Percentiles rank a stretch among this genome's conserved stretches.
phyloP scores from a whole-genome alignment of 148 eudicot genomes.

The Cornus suecica region DNA sequence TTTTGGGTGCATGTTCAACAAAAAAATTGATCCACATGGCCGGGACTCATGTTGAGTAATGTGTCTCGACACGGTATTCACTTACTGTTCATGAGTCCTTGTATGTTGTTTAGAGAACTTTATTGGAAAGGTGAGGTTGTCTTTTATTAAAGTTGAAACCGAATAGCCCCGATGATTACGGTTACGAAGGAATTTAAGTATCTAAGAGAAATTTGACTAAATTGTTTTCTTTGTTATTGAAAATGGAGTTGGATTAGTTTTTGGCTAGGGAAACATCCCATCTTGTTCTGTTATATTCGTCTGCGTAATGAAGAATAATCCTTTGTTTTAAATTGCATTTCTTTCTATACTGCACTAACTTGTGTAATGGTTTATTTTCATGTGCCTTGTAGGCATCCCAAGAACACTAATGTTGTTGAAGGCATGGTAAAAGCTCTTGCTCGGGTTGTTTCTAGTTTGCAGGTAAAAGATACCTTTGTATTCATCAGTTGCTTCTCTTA shows the following conservation, averaged over 20 bases:
- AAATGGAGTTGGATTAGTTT: not conserved
- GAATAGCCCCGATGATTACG: too few species aligned
- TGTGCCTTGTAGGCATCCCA: slow-evolving; percentile 68
- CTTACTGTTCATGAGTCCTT: too few species aligned
- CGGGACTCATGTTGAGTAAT: too few species aligned
- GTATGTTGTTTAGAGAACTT: too few species aligned
- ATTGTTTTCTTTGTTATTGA: not conserved
- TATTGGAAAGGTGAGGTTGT: too few species aligned
- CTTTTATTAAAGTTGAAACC: too few species aligned
- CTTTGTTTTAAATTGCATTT: slow-evolving; percentile 1
- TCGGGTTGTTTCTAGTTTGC: slow-evolving; percentile 84
- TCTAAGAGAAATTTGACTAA: not conserved
- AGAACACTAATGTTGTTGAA: slow-evolving; percentile 90
- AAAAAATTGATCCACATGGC: too few species aligned
- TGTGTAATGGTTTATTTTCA: slow-evolving; percentile 5
- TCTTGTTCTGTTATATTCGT: not conserved
- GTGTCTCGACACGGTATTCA: too few species aligned
- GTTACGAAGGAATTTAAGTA: too few species aligned
- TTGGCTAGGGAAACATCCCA: not conserved
- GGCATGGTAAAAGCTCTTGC: slow-evolving; percentile 98
- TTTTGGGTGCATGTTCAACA: too few species aligned
- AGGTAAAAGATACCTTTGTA: slow-evolving; percentile 47
- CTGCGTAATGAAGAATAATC: not conserved
- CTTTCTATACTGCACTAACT: not conserved
- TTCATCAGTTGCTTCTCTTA: slow-evolving; percentile 1